These are phyloP conservation scores for Limtongia smithiae DNA, from an alignment of 805 yeast species.

Conservation along the genomic window DNA sequence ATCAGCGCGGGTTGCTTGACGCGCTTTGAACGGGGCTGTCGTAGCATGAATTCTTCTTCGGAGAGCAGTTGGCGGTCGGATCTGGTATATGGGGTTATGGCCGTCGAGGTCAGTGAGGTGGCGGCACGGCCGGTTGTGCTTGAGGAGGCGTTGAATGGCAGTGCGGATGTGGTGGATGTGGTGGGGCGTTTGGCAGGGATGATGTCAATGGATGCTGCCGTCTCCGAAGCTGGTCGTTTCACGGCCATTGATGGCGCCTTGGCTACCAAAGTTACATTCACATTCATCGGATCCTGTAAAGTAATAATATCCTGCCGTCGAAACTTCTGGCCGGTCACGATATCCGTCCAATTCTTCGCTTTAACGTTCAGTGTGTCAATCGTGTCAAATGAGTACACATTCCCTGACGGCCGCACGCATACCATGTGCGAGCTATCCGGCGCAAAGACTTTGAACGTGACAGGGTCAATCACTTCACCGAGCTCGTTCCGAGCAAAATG, in stretches of 20 bases:
- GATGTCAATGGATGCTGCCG: background rate
- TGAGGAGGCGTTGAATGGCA: slow-evolving; percentile 23
- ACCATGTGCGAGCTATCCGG: slow-evolving; percentile 32
- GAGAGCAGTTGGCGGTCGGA: slow-evolving; percentile 29
- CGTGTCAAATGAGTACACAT: slow-evolving; percentile 36
- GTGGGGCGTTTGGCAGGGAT: background rate
- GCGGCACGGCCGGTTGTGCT: slow-evolving; percentile 33
- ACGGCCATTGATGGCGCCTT: too few relatives aligned
- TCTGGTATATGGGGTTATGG: slow-evolving; percentile 32
- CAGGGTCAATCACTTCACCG: slow-evolving; percentile 36
- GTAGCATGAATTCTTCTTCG: slow-evolving; percentile 33
- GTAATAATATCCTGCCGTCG: slow-evolving; percentile 32
- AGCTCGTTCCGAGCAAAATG: slow-evolving; percentile 30
- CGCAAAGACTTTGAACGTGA: slow-evolving; percentile 36
- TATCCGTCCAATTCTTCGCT: slow-evolving; percentile 34
- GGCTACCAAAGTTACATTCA: too few relatives aligned
- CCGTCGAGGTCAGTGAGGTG: slow-evolving; percentile 36
- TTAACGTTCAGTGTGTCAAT: slow-evolving; percentile 33
- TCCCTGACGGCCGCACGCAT: slow-evolving; percentile 33
- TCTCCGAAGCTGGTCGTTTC: background rate
- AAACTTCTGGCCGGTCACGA: slow-evolving; percentile 36
- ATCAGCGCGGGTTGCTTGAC: slow-evolving; percentile 34
- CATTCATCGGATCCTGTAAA: slow-evolving; percentile 12
- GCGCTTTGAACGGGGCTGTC: slow-evolving; percentile 32
- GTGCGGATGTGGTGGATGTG: background rate